Conservation (phyloP, 2,329 filamentous ascomycete genomes). For the Cladophialophora yegresii region DNA sequence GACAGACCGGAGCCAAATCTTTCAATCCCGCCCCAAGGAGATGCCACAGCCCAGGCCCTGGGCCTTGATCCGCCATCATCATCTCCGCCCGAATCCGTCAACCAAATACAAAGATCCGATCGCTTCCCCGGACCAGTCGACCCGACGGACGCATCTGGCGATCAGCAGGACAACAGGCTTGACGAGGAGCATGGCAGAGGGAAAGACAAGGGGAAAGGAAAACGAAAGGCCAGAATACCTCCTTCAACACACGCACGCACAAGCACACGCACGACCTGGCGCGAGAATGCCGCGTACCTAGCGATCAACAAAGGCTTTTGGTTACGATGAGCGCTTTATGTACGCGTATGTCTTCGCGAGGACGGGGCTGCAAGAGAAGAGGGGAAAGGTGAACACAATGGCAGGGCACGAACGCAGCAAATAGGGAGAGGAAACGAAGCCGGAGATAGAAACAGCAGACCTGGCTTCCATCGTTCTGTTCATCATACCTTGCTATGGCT, state of each 20-base stretch:
- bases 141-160: neutral
- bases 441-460: no score
- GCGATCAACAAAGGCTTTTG: constrained; percentile 39
- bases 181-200: neutral
- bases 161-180: neutral
- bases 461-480: no score
- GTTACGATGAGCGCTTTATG: constrained; percentile 35
- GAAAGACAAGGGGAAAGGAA: constrained; percentile 5
- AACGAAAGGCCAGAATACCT: neutral
- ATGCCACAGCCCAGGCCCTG: neutral
- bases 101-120: neutral
- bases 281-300: constrained; percentile 39
- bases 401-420: no score
- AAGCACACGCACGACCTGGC: constrained; percentile 19
- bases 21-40: neutral
- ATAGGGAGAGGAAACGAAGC: no score
- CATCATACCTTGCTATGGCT: no score
- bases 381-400: no score
- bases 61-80: neutral
- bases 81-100: neutral
- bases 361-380: no score
- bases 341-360: no score
- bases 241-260: neutral
- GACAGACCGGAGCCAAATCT: constrained; percentile 6
- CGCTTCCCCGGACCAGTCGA: no score